Evolutionary conservation across 2,329 filamentous ascomycete genomes (phyloP).

Genomic region (Xylaria sp.): DNA sequence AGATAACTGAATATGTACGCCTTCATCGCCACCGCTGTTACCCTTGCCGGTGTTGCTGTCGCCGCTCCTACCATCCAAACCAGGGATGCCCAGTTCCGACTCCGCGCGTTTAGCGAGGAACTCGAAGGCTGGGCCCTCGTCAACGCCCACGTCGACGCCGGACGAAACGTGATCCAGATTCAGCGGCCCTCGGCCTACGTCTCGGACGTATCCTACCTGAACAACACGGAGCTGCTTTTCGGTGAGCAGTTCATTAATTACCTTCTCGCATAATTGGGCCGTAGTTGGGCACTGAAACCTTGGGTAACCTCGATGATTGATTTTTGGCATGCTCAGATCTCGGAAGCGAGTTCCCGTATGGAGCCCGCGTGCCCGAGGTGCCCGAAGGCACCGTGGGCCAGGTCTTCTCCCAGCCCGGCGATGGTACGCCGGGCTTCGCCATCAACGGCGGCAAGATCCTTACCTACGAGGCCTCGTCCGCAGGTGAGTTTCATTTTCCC

Average conservation of each 20-base stretch:
- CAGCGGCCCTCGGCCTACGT: constrained; percentile 26
- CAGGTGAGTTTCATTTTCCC: constrained; percentile 3
- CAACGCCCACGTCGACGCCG: constrained; percentile 24
- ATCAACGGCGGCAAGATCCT: constrained; percentile 12
- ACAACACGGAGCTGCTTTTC: constrained; percentile 19
- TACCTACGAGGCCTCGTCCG: constrained; percentile 18
- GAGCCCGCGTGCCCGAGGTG: constrained; percentile 19
- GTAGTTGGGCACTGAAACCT: too few species aligned
- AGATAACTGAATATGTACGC: constrained; percentile 26
- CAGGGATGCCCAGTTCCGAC: constrained; percentile 18
- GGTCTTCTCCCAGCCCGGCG: constrained; percentile 18
- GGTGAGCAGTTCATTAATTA: constrained; percentile 17
- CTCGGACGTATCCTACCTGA: constrained; percentile 23
- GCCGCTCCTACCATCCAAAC: constrained; percentile 13
- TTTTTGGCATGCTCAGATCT: constrained; percentile 4
- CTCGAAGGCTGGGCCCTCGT: constrained; percentile 26
- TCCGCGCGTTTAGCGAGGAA: constrained; percentile 13
- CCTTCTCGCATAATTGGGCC: too few species aligned
- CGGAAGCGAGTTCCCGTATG: constrained; percentile 7
- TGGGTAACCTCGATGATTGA: too few species aligned
- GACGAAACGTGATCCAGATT: constrained; percentile 25
- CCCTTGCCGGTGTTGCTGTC: constrained; percentile 15
- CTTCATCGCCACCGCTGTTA: constrained; percentile 14
- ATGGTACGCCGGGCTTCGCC: constrained; percentile 19
- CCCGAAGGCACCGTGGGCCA: constrained; percentile 15